phyloP scores from a whole-genome alignment of 331 rosid species.

The Quercus lobata region DNA sequence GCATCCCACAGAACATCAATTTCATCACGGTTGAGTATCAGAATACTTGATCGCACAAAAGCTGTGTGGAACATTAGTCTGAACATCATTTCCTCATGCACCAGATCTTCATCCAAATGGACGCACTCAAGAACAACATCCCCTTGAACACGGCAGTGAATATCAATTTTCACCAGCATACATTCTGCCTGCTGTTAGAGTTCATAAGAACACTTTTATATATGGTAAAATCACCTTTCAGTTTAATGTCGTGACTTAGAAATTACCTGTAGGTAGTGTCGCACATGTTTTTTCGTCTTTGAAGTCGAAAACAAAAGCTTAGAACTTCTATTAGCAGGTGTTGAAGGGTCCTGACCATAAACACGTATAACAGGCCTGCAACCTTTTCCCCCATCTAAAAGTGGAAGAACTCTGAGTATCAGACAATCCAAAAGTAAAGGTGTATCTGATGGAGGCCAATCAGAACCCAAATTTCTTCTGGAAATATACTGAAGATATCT shows the following conservation, averaged over 20 bases:
- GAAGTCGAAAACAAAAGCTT: constrained; percentile 86
- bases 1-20: constrained; percentile 88
- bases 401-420: constrained; percentile 81
- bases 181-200: constrained; percentile 85
- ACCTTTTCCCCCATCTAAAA: constrained; percentile 72
- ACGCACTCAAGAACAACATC: constrained; percentile 96
- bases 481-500: constrained; percentile 99
- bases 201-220: constrained; percentile 35
- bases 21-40: constrained; percentile 79
- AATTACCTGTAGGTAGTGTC: constrained; percentile 80
- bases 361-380: constrained; percentile 80
- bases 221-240: constrained; percentile 22
- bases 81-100: constrained; percentile 73
- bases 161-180: constrained; percentile 78
- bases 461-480: constrained; percentile 80
- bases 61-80: constrained; percentile 95
- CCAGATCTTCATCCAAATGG: constrained; percentile 68
- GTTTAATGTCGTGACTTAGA: constrained; percentile 25
- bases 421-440: constrained; percentile 81
- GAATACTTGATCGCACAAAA: constrained; percentile 81
- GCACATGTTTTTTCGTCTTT: constrained; percentile 49
- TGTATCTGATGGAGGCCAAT: constrained; percentile 94
- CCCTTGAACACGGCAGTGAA: constrained; percentile 87
- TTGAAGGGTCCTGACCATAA: constrained; percentile 84
- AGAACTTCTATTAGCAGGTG: constrained; percentile 72